These are phyloP conservation scores for Abelmoschus esculentus DNA, from an alignment of 345 rosid species.

Conservation along the genomic window DNA sequence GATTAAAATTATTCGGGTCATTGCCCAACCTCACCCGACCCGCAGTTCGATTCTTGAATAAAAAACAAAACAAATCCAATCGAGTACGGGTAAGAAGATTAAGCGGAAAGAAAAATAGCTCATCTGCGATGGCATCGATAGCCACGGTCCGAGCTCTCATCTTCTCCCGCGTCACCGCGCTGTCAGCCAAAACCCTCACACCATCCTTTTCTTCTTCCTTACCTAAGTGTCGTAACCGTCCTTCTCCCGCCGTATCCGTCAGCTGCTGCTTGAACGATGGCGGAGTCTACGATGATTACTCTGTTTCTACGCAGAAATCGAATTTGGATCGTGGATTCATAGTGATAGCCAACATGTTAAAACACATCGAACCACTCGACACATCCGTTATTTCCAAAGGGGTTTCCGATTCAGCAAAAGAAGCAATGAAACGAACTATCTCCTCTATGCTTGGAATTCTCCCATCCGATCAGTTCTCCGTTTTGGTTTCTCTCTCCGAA, in stretches of 20 bases:
- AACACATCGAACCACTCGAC: constrained; percentile 73
- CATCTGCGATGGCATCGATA: constrained; percentile 42
- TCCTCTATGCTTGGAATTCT: constrained; percentile 88
- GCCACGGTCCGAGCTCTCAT: constrained; percentile 49
- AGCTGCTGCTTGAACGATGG: constrained; percentile 57
- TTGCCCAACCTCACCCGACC: background rate
- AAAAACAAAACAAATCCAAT: background rate
- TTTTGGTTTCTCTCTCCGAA: constrained; percentile 46
- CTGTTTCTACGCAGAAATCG: constrained; percentile 67
- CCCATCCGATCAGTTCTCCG: constrained; percentile 78
- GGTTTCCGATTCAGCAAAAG: constrained; percentile 78
- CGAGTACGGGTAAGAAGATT: background rate
- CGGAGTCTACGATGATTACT: constrained; percentile 66
- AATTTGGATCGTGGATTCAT: constrained; percentile 60
- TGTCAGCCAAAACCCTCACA: constrained; percentile 23
- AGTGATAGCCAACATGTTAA: constrained; percentile 72
- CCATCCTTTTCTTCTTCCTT: constrained; percentile 11
- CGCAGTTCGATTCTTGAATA: background rate
- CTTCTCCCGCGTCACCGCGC: constrained; percentile 32
- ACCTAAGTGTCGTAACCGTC: constrained; percentile 19
- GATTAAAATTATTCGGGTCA: background rate
- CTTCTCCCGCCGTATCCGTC: constrained; percentile 25
- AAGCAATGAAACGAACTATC: constrained; percentile 87
- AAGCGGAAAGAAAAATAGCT: background rate
- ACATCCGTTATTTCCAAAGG: constrained; percentile 65